Conservation (phyloP, 345 rosid species). For the Combretum micranthum region DNA sequence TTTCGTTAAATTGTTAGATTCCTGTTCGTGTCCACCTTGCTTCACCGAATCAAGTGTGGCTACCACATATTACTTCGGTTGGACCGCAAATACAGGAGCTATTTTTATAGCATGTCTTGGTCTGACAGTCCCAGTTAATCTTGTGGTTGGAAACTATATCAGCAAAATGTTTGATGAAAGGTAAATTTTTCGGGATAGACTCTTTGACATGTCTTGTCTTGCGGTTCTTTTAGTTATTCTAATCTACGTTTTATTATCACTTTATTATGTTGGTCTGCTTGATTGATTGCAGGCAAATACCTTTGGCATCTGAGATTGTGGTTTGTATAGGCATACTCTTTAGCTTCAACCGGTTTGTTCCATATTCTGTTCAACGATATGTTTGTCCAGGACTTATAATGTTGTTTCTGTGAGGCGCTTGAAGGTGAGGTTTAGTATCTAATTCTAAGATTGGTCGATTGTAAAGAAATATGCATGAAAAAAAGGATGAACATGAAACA, state of each 20-base stretch:
- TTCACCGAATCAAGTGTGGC: slow-evolving; percentile 95
- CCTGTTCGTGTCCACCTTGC: no score
- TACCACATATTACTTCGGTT: slow-evolving; percentile 75
- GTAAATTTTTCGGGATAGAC: no score
- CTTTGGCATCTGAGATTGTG: slow-evolving; percentile 85
- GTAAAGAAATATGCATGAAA: not conserved
- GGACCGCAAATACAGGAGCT: slow-evolving; percentile 82
- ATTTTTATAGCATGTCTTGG: slow-evolving; percentile 87
- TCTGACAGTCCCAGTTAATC: slow-evolving; percentile 84
- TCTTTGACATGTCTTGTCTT: not conserved
- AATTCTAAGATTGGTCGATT: not conserved
- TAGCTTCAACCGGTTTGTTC: slow-evolving; percentile 65
- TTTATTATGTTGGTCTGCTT: slow-evolving; percentile 4
- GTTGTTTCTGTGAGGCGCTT: slow-evolving; percentile 88
- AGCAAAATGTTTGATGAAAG: slow-evolving; percentile 99
- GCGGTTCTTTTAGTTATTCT: no score
- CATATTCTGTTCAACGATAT: slow-evolving; percentile 75
- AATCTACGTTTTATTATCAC: no score
- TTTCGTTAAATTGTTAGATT: no score
- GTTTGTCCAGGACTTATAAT: slow-evolving; percentile 84
- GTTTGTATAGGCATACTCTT: slow-evolving; percentile 72
- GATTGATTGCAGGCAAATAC: slow-evolving; percentile 68
- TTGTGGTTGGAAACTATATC: slow-evolving; percentile 85
- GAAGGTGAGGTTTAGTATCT: slow-evolving; percentile 53
- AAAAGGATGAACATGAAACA: no score